A percentile compares a stretch with the other conserved stretches of the same genome.
Conservation (phyloP, 2,329 filamentous ascomycete genomes). For the Basipetospora chlamydospora region DNA sequence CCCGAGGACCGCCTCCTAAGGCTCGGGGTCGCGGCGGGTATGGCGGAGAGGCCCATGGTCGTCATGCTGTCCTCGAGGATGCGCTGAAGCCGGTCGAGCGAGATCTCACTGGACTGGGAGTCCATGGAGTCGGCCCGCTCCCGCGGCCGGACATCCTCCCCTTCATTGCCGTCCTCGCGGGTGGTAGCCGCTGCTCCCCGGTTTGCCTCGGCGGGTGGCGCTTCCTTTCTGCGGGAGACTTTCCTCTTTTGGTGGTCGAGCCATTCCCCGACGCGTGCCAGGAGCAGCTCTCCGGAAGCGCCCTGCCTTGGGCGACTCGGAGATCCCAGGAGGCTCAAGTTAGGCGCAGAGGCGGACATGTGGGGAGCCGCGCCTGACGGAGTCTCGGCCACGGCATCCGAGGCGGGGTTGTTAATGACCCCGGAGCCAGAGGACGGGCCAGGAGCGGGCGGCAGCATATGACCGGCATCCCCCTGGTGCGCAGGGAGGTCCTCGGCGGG, state of each 20-base stretch:
- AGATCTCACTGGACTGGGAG: constrained; percentile 55
- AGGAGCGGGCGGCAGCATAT: not conserved
- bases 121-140: constrained; percentile 39
- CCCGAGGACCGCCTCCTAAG: constrained; percentile 27
- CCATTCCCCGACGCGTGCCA: constrained; percentile 72
- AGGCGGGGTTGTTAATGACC: constrained; percentile 10
- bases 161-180: constrained; percentile 11
- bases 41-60: constrained; percentile 31
- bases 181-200: constrained; percentile 14
- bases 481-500: constrained; percentile 3
- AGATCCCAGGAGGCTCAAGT: not conserved
- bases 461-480: constrained; percentile 14
- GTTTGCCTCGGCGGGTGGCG: constrained; percentile 24
- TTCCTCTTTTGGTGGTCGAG: constrained; percentile 62
- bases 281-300: constrained; percentile 36
- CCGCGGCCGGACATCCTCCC: constrained; percentile 10
- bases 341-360: constrained; percentile 11
- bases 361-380: not conserved
- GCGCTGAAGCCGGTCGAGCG: constrained; percentile 65
- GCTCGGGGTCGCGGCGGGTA: constrained; percentile 27
- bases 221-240: constrained; percentile 35
- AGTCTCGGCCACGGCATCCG: constrained; percentile 11
- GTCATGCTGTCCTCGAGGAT: constrained; percentile 59
- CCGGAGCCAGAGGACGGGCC: not conserved
- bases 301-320: constrained; percentile 20